Evolutionary conservation across 768 basidiomycete genomes (phyloP).

Genomic region (Amanita phalloides): DNA sequence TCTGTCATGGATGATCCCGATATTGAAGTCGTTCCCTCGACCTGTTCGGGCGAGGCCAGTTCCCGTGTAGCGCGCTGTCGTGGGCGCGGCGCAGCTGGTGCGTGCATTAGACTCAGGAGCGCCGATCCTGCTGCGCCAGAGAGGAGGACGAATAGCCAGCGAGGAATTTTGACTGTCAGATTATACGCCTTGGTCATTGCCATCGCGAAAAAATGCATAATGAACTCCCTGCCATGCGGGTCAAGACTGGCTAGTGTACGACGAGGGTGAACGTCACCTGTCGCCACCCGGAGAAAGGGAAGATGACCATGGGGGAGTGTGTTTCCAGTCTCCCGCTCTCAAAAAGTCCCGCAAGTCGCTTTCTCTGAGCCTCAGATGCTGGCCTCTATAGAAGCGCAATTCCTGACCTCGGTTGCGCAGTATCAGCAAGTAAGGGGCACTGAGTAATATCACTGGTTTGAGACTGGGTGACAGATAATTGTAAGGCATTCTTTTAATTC

Average conservation of each 20-base stretch:
- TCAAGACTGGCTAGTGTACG: background rate
- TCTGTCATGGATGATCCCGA: background rate
- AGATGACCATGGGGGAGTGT: conserved; percentile 58
- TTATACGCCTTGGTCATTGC: conserved; percentile 42
- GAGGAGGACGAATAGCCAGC: conserved; percentile 56
- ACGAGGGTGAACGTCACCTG: conserved; percentile 32
- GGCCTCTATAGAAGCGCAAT: conserved; percentile 72
- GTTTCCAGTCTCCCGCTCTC: conserved; percentile 48
- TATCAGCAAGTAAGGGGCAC: conserved; percentile 70
- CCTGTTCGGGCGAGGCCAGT: background rate
- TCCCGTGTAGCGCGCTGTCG: conserved; percentile 3
- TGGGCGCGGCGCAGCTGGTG: conserved; percentile 10
- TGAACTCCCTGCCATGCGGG: conserved; percentile 41
- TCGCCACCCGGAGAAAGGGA: conserved; percentile 68
- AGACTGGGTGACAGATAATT: background rate
- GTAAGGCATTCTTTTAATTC: conserved; percentile 17
- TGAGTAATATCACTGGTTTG: conserved; percentile 16
- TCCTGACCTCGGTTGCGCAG: conserved; percentile 60
- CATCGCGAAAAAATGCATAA: conserved; percentile 50
- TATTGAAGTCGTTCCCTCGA: conserved; percentile 1
- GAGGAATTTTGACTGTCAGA: conserved; percentile 44
- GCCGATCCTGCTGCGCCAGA: conserved; percentile 62
- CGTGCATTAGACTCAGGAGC: conserved; percentile 56
- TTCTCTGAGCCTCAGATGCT: conserved; percentile 46
- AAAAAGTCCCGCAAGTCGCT: conserved; percentile 60